A percentile compares a stretch with the other conserved stretches of the same genome.
Evolutionary conservation across 345 rosid genomes (phyloP).

Genomic region (Citrus inodora): DNA sequence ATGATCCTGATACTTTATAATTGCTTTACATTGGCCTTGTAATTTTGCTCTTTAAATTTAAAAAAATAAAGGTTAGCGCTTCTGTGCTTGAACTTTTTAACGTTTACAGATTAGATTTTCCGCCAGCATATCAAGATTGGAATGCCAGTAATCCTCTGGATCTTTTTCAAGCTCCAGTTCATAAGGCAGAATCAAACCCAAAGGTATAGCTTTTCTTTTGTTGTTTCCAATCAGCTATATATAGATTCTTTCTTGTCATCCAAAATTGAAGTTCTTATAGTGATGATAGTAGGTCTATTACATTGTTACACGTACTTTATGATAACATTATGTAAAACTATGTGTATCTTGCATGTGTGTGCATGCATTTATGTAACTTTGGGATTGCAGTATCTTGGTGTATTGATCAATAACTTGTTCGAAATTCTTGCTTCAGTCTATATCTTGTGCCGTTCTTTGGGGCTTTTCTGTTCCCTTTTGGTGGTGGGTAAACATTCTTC

Average conservation of each 20-base stretch:
- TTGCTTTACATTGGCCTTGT: neutral
- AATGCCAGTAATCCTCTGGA: conserved; percentile 57
- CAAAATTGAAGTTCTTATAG: neutral
- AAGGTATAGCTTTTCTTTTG: conserved; percentile 40
- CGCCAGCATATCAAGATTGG: conserved; percentile 78
- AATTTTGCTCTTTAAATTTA: neutral
- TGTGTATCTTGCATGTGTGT: neutral
- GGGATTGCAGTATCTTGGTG: neutral
- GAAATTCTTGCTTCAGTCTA: neutral
- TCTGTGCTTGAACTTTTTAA: neutral
- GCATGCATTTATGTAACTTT: neutral
- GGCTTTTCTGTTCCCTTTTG: neutral
- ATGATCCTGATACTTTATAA: neutral
- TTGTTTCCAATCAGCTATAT: neutral
- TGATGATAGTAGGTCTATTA: neutral
- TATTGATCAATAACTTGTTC: neutral
- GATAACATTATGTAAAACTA: neutral
- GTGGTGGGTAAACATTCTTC: neutral
- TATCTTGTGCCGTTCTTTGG: neutral
- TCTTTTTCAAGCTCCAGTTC: conserved; percentile 74
- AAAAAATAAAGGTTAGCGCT: no score
- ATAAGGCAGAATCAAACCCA: conserved; percentile 75
- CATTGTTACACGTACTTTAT: neutral
- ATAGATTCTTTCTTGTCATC: neutral
- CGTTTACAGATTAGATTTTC: conserved; percentile 56